These are phyloP conservation scores for Fusarium irregulare DNA, from an alignment of 2,329 filamentous ascomycete genomes.

Conservation along the genomic window DNA sequence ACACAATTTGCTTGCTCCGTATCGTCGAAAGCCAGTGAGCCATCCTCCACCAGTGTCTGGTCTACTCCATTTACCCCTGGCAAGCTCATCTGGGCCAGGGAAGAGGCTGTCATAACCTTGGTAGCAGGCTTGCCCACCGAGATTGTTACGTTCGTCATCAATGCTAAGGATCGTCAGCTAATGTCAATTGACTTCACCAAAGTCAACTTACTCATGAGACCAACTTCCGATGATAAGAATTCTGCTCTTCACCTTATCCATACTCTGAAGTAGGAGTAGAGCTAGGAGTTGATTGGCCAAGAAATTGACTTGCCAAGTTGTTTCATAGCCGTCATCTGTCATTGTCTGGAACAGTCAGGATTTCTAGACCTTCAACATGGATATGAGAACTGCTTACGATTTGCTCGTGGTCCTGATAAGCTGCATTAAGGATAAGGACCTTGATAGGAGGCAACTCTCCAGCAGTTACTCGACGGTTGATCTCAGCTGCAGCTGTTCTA, in stretches of 20 bases:
- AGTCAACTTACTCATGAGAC: constrained; percentile 50
- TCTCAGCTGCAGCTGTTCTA: constrained; percentile 42
- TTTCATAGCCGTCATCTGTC: constrained; percentile 49
- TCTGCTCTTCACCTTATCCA: constrained; percentile 46
- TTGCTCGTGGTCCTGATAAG: constrained; percentile 43
- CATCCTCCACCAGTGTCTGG: constrained; percentile 46
- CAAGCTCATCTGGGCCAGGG: constrained; percentile 47
- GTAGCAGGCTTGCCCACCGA: constrained; percentile 36
- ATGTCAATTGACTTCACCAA: background rate
- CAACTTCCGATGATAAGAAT: constrained; percentile 50
- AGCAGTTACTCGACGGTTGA: constrained; percentile 47
- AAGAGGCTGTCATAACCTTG: constrained; percentile 45
- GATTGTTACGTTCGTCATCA: constrained; percentile 46
- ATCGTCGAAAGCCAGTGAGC: constrained; percentile 50
- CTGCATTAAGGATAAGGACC: constrained; percentile 53
- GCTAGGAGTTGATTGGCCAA: constrained; percentile 48
- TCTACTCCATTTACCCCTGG: constrained; percentile 51
- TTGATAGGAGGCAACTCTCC: constrained; percentile 54
- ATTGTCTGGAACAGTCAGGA: constrained; percentile 39
- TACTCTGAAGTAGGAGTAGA: constrained; percentile 49
- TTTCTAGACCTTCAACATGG: background rate
- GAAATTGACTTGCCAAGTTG: constrained; percentile 51
- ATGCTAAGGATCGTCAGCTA: constrained; percentile 40
- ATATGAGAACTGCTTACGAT: constrained; percentile 38
- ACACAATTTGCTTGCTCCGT: constrained; percentile 55